Percentiles rank a stretch among this genome's conserved stretches.
These are phyloP conservation scores for Glycine soja DNA, from an alignment of 306 rosid species.

Conservation along the genomic window DNA sequence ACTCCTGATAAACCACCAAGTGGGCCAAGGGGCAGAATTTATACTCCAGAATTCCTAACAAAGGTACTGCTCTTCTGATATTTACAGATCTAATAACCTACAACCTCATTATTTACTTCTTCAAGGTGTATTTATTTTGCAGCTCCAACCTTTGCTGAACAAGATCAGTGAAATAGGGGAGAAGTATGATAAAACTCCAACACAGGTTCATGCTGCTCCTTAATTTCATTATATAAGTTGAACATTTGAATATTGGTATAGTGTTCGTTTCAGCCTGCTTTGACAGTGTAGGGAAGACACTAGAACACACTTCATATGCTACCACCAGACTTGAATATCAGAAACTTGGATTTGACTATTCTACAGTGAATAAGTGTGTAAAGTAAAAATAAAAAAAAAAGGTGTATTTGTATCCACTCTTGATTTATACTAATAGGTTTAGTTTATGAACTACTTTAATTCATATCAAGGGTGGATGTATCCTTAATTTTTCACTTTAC, in stretches of 20 bases:
- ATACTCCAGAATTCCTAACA: constrained; percentile 74
- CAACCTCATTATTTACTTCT: constrained; percentile 23
- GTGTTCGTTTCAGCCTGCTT: not conserved
- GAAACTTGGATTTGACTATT: too few species aligned
- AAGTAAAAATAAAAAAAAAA: not conserved
- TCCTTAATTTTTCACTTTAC: not conserved
- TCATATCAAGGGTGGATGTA: not conserved
- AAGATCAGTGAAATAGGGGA: constrained; percentile 71
- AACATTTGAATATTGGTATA: constrained; percentile 3
- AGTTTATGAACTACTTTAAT: not conserved
- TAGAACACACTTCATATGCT: too few species aligned
- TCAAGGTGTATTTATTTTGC: constrained; percentile 50
- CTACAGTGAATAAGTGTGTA: not conserved
- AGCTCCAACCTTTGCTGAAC: constrained; percentile 89
- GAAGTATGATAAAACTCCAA: constrained; percentile 52
- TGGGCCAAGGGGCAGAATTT: constrained; percentile 83
- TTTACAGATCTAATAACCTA: constrained; percentile 24
- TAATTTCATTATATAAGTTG: constrained; percentile 21
- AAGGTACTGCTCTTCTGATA: constrained; percentile 52
- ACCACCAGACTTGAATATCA: too few species aligned
- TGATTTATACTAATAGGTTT: not conserved
- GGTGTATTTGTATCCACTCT: not conserved
- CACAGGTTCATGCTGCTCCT: constrained; percentile 69
- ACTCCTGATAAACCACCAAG: constrained; percentile 77
- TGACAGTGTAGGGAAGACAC: constrained; percentile 15